Percentiles rank a stretch among this genome's conserved stretches.
Evolutionary conservation across 176 grass and related monocot species (phyloP).

Genomic region (Eragrostis nindensis): DNA sequence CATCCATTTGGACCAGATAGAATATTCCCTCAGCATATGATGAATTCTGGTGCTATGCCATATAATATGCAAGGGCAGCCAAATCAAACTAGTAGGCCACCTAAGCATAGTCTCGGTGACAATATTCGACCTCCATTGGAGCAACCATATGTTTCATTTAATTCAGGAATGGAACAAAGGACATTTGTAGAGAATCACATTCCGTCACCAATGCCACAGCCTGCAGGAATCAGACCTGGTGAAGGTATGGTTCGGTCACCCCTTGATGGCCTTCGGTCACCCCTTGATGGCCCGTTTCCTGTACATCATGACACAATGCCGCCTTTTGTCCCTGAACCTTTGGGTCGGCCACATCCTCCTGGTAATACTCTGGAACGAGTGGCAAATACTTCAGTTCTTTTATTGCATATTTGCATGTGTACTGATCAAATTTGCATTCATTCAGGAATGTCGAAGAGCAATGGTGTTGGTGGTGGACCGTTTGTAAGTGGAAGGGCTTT

Average conservation of each 20-base stretch:
- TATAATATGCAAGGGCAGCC: slow-evolving; percentile 40
- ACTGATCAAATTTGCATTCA: slow-evolving; percentile 34
- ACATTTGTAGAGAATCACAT: slow-evolving; percentile 32
- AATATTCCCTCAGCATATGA: slow-evolving; percentile 52
- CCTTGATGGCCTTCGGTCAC: no score
- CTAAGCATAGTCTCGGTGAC: slow-evolving; percentile 46
- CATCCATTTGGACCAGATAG: slow-evolving; percentile 48
- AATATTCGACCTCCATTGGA: slow-evolving; percentile 39
- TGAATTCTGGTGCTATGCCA: slow-evolving; percentile 39
- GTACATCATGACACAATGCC: slow-evolving; percentile 46
- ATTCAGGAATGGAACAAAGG: slow-evolving; percentile 50
- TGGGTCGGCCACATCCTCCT: slow-evolving; percentile 41
- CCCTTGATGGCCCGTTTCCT: slow-evolving; percentile 48
- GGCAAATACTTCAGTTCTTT: slow-evolving; percentile 42
- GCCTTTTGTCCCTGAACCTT: slow-evolving; percentile 59
- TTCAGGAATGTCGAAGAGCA: slow-evolving; percentile 48
- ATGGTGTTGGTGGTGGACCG: slow-evolving; percentile 41
- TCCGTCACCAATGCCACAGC: slow-evolving; percentile 39
- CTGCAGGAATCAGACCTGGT: slow-evolving; percentile 41
- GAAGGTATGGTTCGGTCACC: slow-evolving; percentile 49
- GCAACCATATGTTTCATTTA: slow-evolving; percentile 44
- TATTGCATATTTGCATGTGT: slow-evolving; percentile 30
- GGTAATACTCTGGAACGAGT: slow-evolving; percentile 51
- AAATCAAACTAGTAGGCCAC: slow-evolving; percentile 59
- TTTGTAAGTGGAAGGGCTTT: slow-evolving; percentile 47